Evolutionary conservation across 257 asterid genomes (phyloP).

Genomic region (Ilex aquifolium): DNA sequence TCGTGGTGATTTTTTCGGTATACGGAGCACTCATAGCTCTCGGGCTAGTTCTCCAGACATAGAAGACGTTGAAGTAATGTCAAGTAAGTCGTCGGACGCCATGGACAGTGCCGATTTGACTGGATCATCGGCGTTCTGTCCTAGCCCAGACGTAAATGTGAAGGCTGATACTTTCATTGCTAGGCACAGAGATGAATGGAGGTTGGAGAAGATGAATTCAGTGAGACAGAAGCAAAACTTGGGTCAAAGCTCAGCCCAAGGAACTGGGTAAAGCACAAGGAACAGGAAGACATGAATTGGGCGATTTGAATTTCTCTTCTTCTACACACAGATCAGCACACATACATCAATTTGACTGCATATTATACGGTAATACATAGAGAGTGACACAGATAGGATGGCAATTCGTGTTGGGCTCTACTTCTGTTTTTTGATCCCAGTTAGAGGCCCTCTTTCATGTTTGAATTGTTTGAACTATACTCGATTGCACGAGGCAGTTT

Average conservation of each 20-base stretch:
- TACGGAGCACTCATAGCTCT: conserved; percentile 56
- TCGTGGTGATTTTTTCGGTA: conserved; percentile 52
- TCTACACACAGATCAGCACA: too few species aligned
- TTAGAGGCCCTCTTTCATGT: too few species aligned
- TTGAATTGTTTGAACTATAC: too few species aligned
- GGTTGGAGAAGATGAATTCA: conserved; percentile 67
- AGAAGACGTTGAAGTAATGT: conserved; percentile 55
- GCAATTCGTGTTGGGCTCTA: too few species aligned
- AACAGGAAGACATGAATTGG: too few species aligned
- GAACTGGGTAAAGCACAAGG: not conserved
- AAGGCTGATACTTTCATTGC: conserved; percentile 81
- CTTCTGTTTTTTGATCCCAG: too few species aligned
- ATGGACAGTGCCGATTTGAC: conserved; percentile 40
- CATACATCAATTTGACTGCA: too few species aligned
- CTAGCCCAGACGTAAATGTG: conserved; percentile 83
- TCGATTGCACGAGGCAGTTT: too few species aligned
- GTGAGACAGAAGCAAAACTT: conserved; percentile 28
- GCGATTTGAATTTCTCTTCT: too few species aligned
- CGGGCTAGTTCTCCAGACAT: conserved; percentile 66
- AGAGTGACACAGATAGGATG: too few species aligned
- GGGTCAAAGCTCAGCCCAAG: conserved; percentile 2
- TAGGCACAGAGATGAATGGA: conserved; percentile 69
- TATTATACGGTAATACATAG: too few species aligned
- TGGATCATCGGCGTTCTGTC: conserved; percentile 61
- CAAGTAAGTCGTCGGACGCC: conserved; percentile 38